These are phyloP conservation scores for Aspergillus clavatus DNA, from an alignment of 2,329 filamentous ascomycete genomes.

Conservation along the genomic window DNA sequence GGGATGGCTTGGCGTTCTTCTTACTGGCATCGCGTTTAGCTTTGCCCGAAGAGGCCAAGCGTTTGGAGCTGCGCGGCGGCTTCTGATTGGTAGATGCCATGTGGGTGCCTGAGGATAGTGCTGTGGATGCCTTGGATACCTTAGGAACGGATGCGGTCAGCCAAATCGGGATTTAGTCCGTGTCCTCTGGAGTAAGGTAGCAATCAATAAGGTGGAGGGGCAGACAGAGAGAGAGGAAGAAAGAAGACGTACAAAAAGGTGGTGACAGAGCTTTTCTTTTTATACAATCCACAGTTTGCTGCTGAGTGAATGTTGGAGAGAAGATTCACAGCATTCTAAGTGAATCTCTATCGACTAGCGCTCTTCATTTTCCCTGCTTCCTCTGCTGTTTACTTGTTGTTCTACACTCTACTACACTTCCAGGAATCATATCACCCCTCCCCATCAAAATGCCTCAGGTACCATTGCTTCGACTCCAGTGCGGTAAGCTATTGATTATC, in stretches of 20 bases:
- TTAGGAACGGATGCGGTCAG: constrained; percentile 12
- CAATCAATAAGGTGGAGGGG: constrained; percentile 8
- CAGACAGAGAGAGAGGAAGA: constrained; percentile 4
- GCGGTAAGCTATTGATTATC: constrained; percentile 42
- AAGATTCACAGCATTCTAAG: not conserved
- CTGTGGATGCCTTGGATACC: too few relatives aligned
- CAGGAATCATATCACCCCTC: not conserved
- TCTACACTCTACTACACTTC: not conserved
- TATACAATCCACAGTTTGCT: not conserved
- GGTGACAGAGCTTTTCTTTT: not conserved
- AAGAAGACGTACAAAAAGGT: constrained; percentile 1
- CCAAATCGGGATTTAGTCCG: constrained; percentile 12
- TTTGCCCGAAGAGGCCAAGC: not conserved
- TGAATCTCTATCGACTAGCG: not conserved
- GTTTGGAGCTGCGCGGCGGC: constrained; percentile 9
- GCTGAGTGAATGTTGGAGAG: not conserved
- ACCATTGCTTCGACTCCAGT: constrained; percentile 71
- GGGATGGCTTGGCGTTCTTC: not conserved
- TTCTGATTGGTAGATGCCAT: constrained; percentile 18
- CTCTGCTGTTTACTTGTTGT: not conserved
- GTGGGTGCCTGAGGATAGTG: not conserved
- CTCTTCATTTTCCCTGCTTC: not conserved
- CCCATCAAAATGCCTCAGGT: constrained; percentile 56
- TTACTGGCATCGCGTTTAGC: not conserved
- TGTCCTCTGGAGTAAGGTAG: not conserved